Evolutionary conservation across 495 filamentous ascomycete species (phyloP).

Genomic region (Staphylotrichum longicolle): DNA sequence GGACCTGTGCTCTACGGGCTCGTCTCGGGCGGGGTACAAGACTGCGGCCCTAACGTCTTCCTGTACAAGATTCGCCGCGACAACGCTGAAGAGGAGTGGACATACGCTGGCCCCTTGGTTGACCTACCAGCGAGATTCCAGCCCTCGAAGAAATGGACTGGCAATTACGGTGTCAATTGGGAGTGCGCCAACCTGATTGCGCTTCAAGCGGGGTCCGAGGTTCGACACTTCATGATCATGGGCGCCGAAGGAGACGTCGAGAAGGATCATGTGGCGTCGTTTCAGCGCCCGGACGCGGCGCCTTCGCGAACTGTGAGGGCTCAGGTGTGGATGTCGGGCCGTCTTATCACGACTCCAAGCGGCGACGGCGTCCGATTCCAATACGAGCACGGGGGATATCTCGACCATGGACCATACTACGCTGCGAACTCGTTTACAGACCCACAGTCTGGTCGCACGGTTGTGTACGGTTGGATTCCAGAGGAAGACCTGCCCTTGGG

Average conservation of each 20-base stretch:
- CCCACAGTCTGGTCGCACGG: not conserved
- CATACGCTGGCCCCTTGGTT: not conserved
- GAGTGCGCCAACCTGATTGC: not conserved
- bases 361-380: conserved; percentile 1
- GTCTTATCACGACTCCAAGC: not conserved
- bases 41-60: not conserved
- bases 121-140: not conserved
- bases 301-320: not conserved
- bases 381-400: conserved; percentile 2
- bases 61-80: not conserved
- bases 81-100: not conserved
- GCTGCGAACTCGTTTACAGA: conserved; percentile 4
- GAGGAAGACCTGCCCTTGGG: not conserved
- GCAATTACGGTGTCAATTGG: not conserved
- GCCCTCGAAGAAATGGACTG: not conserved
- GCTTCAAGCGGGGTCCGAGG: not conserved
- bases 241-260: conserved; percentile 2
- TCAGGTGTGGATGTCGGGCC: not conserved
- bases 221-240: not conserved
- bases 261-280: not conserved
- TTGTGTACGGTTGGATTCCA: conserved; percentile 3
- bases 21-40: not conserved
- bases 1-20: not conserved
- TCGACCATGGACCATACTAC: conserved; percentile 1
- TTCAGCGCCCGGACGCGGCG: not conserved